phyloP scores from a whole-genome alignment of 352 stramenopile species.

The Phytophthora podocarpi region DNA sequence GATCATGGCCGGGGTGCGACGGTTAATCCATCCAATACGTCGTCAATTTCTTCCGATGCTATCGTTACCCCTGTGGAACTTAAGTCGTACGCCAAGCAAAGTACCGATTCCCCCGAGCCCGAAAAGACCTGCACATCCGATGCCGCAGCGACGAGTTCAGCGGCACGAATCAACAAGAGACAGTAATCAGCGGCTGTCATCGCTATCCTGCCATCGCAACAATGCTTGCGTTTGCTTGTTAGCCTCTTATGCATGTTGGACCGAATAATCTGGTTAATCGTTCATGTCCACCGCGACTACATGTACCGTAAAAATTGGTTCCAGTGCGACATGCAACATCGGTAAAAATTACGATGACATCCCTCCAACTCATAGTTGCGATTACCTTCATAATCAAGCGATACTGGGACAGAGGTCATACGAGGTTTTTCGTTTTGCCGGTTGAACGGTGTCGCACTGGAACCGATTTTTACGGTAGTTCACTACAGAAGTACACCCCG shows the following conservation, averaged over 20 bases:
- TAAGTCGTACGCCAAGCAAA: conserved; percentile 1
- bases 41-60: neutral
- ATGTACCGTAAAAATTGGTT: neutral
- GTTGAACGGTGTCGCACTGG: too few species aligned
- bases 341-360: neutral
- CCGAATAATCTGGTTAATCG: too few species aligned
- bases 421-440: too few species aligned
- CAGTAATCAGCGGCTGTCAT: neutral
- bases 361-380: too few species aligned
- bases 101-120: neutral
- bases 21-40: conserved; percentile 1
- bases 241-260: too few species aligned
- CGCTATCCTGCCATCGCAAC: neutral
- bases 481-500: too few species aligned
- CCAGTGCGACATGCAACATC: too few species aligned
- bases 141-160: conserved; percentile 5
- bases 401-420: too few species aligned
- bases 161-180: neutral
- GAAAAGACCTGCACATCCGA: conserved; percentile 8
- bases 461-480: too few species aligned
- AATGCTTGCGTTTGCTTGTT: conserved; percentile 13
- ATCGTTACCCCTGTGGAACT: neutral
- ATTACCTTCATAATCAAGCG: too few species aligned
- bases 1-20: neutral
- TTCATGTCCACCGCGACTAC: too few species aligned